Base-by-base conservation (phyloP, 2,329 filamentous ascomycete genomes). In the Curvularia sp. region DNA sequence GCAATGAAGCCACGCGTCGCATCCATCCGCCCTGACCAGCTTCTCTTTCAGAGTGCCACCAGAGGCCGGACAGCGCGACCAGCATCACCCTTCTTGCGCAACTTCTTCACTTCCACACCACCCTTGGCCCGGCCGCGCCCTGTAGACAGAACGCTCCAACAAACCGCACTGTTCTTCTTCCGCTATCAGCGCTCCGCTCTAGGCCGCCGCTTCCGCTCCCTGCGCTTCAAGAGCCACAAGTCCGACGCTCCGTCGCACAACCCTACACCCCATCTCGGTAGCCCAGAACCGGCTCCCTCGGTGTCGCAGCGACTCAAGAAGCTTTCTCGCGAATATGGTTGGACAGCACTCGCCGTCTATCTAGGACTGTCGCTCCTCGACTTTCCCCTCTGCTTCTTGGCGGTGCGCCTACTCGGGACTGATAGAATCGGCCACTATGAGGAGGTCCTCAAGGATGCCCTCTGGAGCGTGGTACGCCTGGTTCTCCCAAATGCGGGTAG, bases 351-450 rank as follows among this genome's bases (percentile, higher is more conserved):
- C 5, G 94, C 93, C n/a, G 91, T 99, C 13, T 99, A 99, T 77
- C 78, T 97, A 10, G 83, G 83, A 1, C 80, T 99, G 53, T 93
- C 91, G 41, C 89, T 91, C 36, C 80, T 97, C 50, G 95, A 99
- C 79, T 96, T 98, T 65, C 95, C 95, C 0, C 91, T 98, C 74
- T 98, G 94, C 80, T 99, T 97, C 80, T 79, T 96, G 53, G 87
- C 95, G 9, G 95, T 99, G 46, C 86, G 89, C 56, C 81, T 88
- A 51, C 84, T 97, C 1, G 95, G 95, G 15, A 91, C 91, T 0
- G 95, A 99, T 25, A 86, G 86, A 54, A 95, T 99, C 70, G 93
- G 92, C 83, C 78, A 81, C 80, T 82, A 80, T 67, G 91, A 95
- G 75, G 84, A 93, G 57, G 83, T 81, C n/a, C 80, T 92, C 1